Conservation (phyloP, 441 rosid species). For the Adansonia rubrostipa region DNA sequence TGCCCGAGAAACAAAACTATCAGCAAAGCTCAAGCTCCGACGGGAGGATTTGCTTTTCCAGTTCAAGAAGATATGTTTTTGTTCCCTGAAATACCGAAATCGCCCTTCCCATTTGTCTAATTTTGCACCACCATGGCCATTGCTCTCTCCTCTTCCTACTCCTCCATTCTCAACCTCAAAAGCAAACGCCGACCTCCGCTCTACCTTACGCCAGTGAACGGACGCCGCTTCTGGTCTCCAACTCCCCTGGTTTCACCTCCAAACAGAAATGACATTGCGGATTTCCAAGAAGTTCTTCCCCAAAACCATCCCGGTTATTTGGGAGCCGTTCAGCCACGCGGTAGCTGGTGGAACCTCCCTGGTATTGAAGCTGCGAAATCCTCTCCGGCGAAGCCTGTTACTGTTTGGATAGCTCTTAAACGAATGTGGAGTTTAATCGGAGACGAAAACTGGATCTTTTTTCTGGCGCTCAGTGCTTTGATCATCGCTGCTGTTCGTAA, state of each 20-base stretch:
- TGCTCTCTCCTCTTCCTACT: background rate
- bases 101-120: background rate
- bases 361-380: slow-evolving; percentile 25
- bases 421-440: slow-evolving; percentile 48
- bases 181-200: background rate
- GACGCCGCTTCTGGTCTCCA: background rate
- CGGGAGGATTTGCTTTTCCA: background rate
- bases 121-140: slow-evolving; percentile 15
- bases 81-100: background rate
- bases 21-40: background rate
- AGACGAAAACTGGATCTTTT: slow-evolving; percentile 46
- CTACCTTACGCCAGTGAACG: background rate
- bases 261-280: background rate
- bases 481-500: slow-evolving; percentile 46
- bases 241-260: slow-evolving; percentile 5
- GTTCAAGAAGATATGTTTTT: background rate
- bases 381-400: slow-evolving; percentile 30
- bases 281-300: background rate
- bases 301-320: background rate
- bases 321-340: slow-evolving; percentile 28
- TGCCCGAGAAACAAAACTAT: background rate
- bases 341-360: slow-evolving; percentile 45
- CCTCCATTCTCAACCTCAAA: slow-evolving; percentile 14
- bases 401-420: slow-evolving; percentile 32
- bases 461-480: slow-evolving; percentile 46